These are phyloP conservation scores for Fusarium armeniacum DNA, from an alignment of 2,329 filamentous ascomycete species.

Conservation along the genomic window DNA sequence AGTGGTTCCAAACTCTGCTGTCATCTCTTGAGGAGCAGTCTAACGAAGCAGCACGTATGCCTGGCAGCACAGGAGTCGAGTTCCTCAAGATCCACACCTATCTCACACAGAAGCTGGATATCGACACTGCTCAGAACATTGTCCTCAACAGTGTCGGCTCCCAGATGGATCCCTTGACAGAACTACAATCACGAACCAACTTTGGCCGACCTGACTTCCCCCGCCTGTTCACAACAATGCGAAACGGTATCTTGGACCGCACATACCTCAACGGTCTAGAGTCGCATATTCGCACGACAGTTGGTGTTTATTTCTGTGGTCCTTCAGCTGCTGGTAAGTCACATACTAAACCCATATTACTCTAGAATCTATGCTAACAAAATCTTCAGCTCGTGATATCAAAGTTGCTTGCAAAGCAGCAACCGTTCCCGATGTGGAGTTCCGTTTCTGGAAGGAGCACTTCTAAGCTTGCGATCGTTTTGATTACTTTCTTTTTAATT, in stretches of 20 bases:
- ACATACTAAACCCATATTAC: not conserved
- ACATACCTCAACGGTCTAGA: constrained; percentile 88
- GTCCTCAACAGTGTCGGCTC: constrained; percentile 94
- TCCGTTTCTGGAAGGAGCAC: constrained; percentile 99
- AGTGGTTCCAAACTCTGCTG: constrained; percentile 98
- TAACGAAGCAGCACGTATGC: constrained; percentile 74
- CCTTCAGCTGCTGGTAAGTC: constrained; percentile 77
- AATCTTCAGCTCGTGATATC: constrained; percentile 79
- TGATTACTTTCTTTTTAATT: constrained; percentile 40
- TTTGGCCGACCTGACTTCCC: constrained; percentile 94
- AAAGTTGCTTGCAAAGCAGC: constrained; percentile 82
- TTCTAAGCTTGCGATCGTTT: constrained; percentile 61
- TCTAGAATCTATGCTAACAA: constrained; percentile 53
- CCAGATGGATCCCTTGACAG: constrained; percentile 89
- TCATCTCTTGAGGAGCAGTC: constrained; percentile 92
- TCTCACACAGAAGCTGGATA: constrained; percentile 91
- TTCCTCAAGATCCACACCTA: constrained; percentile 99
- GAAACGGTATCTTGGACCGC: constrained; percentile 86
- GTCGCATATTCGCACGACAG: constrained; percentile 80
- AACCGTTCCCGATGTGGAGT: constrained; percentile 83
- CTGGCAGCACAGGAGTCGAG: constrained; percentile 77
- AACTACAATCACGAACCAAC: constrained; percentile 90
- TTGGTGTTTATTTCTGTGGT: constrained; percentile 98
- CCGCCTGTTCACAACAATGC: constrained; percentile 85
- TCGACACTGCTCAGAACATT: constrained; percentile 95